phyloP scores from a whole-genome alignment of 2,329 filamentous ascomycete species.

The Xylariaceae sp. region DNA sequence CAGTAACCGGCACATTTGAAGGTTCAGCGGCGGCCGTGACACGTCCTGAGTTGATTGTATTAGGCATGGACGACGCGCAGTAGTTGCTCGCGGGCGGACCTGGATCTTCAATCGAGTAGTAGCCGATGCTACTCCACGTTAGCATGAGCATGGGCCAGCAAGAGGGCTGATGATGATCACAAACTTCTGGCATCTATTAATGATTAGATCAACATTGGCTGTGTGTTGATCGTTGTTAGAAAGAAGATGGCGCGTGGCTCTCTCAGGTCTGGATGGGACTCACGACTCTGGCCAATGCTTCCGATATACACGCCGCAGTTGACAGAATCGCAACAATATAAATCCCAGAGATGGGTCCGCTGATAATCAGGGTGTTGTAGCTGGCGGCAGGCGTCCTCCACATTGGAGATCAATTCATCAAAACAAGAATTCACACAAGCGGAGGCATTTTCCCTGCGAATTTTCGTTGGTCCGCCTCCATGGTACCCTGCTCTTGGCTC shows the following conservation, averaged over 20 bases:
- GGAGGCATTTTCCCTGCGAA: constrained; percentile 18
- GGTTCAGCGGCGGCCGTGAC: neutral
- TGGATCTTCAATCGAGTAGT: constrained; percentile 27
- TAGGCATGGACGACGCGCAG: constrained; percentile 7
- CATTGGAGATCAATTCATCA: constrained; percentile 20
- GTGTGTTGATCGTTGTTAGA: constrained; percentile 6
- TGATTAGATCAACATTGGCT: constrained; percentile 49
- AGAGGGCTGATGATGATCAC: constrained; percentile 13
- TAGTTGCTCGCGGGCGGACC: constrained; percentile 18
- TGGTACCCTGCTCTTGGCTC: constrained; percentile 2
- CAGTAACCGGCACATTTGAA: neutral
- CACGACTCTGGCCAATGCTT: constrained; percentile 39
- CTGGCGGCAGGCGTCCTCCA: constrained; percentile 24
- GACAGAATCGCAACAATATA: constrained; percentile 50
- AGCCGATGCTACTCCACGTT: constrained; percentile 24
- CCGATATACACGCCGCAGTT: constrained; percentile 44
- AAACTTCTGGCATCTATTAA: constrained; percentile 48
- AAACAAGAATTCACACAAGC: constrained; percentile 26
- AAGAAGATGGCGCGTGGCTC: neutral
- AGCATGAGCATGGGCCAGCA: constrained; percentile 6
- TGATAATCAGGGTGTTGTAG: constrained; percentile 22
- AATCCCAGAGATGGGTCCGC: constrained; percentile 36
- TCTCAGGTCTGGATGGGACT: constrained; percentile 25
- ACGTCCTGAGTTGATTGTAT: neutral
- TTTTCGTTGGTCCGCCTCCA: constrained; percentile 10